Conservation (phyloP, 2,329 filamentous ascomycete species). For the Botryotinia globosa region DNA sequence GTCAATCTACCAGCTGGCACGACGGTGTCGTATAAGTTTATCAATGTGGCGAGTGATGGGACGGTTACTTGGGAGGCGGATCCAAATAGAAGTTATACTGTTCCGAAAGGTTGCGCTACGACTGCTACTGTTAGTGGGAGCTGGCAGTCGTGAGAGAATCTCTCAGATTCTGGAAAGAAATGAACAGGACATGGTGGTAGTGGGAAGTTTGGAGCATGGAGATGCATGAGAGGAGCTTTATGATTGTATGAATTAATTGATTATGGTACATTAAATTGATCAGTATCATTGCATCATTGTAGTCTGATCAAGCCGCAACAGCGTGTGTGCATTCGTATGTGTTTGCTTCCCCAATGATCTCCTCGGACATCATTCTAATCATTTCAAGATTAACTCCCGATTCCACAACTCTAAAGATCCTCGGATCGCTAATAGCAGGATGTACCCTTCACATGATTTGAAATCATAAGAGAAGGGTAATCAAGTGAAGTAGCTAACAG, state of each 20-base stretch:
- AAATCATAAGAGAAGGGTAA: neutral
- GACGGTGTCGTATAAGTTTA: conserved; percentile 65
- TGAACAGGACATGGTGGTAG: neutral
- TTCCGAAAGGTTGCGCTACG: conserved; percentile 32
- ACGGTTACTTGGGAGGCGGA: conserved; percentile 63
- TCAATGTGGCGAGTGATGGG: conserved; percentile 55
- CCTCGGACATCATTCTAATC: neutral
- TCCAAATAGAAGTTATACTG: conserved; percentile 35
- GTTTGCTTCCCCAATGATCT: neutral
- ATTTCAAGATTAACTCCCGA: neutral
- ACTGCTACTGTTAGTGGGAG: conserved; percentile 28
- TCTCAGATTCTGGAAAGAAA: neutral
- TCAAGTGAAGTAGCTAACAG: neutral
- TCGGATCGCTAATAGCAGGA: neutral
- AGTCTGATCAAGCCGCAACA: neutral
- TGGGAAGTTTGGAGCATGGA: neutral
- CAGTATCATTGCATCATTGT: neutral
- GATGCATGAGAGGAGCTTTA: neutral
- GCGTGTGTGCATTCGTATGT: neutral
- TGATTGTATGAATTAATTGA: neutral
- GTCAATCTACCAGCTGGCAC: conserved; percentile 55
- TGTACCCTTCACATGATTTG: neutral
- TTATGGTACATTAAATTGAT: neutral
- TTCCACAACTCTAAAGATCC: neutral
- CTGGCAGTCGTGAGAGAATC: conserved; percentile 25